A percentile compares a stretch with the other conserved stretches of the same genome.
Conservation (phyloP, 23 red algal genomes). For the Gracilaria gracilis region DNA sequence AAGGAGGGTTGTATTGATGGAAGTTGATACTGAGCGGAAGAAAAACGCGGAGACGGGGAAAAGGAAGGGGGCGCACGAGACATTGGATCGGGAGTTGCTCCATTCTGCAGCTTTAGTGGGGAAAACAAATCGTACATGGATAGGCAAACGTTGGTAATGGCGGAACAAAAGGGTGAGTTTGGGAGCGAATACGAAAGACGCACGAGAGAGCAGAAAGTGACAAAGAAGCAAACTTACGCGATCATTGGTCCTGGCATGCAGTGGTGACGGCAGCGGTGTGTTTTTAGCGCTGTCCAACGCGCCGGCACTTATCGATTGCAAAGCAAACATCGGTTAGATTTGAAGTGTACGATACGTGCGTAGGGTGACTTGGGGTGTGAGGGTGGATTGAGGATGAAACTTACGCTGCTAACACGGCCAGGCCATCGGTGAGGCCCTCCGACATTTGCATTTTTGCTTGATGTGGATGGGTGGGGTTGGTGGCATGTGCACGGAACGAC, state of each 20-base stretch:
- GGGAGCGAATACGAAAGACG: background rate
- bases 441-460: conserved; percentile 29
- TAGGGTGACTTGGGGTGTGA: background rate
- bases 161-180: conserved; percentile 1
- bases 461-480: background rate
- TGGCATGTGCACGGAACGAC: background rate
- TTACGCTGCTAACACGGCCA: conserved; percentile 64
- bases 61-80: conserved; percentile 2
- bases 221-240: background rate
- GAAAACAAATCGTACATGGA: background rate
- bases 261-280: conserved; percentile 32
- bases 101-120: conserved; percentile 27
- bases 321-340: conserved; percentile 7
- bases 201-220: too few species aligned
- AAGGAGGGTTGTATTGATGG: conserved; percentile 8
- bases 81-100: conserved; percentile 22
- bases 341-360: background rate
- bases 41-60: conserved; percentile 10
- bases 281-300: conserved; percentile 81
- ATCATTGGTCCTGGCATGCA: conserved; percentile 21
- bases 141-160: background rate
- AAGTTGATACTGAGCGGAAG: background rate
- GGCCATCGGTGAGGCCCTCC: conserved; percentile 57
- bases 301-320: conserved; percentile 46
- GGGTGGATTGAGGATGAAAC: background rate